Evolutionary conservation across 2,329 filamentous ascomycete species (phyloP), one percentile per base, ranked within the genome.

Genomic region (Fusarium penzigii): DNA sequence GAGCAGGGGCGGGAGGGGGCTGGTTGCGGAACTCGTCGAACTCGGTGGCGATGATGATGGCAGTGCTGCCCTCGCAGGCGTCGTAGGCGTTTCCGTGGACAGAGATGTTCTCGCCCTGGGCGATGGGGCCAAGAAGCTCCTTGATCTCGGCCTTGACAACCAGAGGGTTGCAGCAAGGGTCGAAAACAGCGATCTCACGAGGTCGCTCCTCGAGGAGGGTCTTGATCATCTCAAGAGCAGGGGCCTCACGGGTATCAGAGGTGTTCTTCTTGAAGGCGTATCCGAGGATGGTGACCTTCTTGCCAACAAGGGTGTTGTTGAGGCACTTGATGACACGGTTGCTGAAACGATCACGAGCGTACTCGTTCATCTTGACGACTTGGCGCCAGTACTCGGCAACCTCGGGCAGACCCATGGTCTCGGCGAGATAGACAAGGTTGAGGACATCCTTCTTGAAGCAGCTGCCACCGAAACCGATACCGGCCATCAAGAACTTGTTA

Each of bases 371-470:
- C 62, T 80, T 81, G 55, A 91, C 80, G 3, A 93, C 87, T 51
- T 84, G 80, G 53, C 78, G 78, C 89, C 89, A 93, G 73, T 92
- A 92, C 57, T 84, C 80, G 34, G 84, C 87, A 1, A 92, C 88
- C 62, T 92, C 86, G 5, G 81, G 78, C 11, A 92, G 75, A 46
- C 86, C 82, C 49, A 91, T 76, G 3, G 81, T 83, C 62, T 90
- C 85, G 14, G 89, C 85, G 29, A 92, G 78, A 71, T 92, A 91
- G 16, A 86, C 82, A 38, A 93, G 74, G 69, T 82, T 88, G 44
- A 89, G 77, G 40, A 92, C 83, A 65, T 93, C 89, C 72, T 93
- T 93, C 70, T 87, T 85, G 77, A 93, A 92, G 71, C 89, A 93
- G 55, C 84, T 88, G 17, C 89, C 89, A 49, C 89, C 89, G 64